Evolutionary conservation across 2,329 filamentous ascomycete genomes (phyloP), one percentile per base, ranked within the genome.

Genomic region (Calonectria hongkongensis): DNA sequence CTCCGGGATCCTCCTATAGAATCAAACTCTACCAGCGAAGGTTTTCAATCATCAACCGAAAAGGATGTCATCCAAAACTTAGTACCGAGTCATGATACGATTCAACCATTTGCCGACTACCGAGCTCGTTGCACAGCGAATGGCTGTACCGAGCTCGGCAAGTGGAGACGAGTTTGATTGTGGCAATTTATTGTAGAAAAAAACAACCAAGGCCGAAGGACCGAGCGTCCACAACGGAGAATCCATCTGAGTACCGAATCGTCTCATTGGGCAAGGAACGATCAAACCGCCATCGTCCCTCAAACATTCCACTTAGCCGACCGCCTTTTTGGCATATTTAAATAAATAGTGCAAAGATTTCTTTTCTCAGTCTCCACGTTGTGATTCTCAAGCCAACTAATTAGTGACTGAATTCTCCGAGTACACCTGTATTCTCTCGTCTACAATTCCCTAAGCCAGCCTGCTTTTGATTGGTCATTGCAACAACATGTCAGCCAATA

Each of bases 261-360:
- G 21, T 36, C 54, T 33, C n/a, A 58, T 58, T 58, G 54, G 51
- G 28, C 54, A 25, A n/a, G 54, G 33, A 39, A 58, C 54, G 54
- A 41, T 58, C n/a, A 13, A 58, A n/a, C 33, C 33, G 33, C 50
- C n/a, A 12, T 9, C 2, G 33, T 58, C 27, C 36, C 33, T 58
- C 13, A 58, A 33, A 41, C 33, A 58, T 41, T 58, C 54, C 54
- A 39, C 54, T 21, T 41, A 21, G 33, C 33, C 54, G 54, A 58
- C 54, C 54, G 54, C 54, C 54, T 58, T 58, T 58, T 41, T 41
- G 25, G 39, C 9, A 47, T n/a, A 47, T n/a, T 47, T n/a, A 47
- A n/a, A 47, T 47, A 47, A 58, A 58, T 16, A 12, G 33, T 39
- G 7, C n/a, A 41, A 27, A 27, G n/a, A 21, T 10, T 13, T 41